Evolutionary conservation across 305 asterid genomes (phyloP).

Genomic region (Petunia hybrid): DNA sequence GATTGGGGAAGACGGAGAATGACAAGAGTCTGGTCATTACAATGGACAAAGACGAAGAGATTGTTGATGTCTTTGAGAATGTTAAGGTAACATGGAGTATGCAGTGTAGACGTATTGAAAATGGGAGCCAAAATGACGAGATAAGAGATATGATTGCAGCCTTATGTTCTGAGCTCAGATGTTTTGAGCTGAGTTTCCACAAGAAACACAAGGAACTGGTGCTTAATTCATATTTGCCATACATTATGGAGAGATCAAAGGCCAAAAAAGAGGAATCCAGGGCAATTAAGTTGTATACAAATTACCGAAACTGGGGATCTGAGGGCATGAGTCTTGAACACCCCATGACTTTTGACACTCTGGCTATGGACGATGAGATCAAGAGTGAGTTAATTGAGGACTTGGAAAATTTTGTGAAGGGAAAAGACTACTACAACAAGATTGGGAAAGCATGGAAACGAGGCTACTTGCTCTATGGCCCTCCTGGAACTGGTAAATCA

Average conservation of each 20-base stretch:
- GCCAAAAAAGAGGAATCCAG: conserved; percentile 6
- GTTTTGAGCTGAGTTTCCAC: conserved; percentile 33
- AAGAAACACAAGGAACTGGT: conserved; percentile 31
- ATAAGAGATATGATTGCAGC: conserved; percentile 13
- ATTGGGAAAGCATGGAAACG: conserved; percentile 54
- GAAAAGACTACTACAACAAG: conserved; percentile 35
- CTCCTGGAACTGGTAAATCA: conserved; percentile 54
- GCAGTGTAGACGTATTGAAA: conserved; percentile 1
- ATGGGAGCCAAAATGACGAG: background rate
- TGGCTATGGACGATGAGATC: conserved; percentile 40
- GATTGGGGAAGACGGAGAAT: conserved; percentile 20
- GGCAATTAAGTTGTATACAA: conserved; percentile 17
- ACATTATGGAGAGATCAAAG: conserved; percentile 33
- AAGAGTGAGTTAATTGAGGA: conserved; percentile 41
- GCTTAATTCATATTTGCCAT: conserved; percentile 30
- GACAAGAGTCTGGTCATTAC: conserved; percentile 30
- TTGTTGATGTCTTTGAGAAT: conserved; percentile 21
- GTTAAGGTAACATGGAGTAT: conserved; percentile 24
- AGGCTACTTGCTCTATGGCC: conserved; percentile 50
- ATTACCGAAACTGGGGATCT: conserved; percentile 13
- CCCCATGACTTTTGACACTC: conserved; percentile 41
- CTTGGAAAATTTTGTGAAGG: conserved; percentile 8
- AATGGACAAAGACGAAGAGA: conserved; percentile 31
- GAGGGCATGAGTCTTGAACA: conserved; percentile 33
- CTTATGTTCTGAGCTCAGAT: conserved; percentile 20